Percentiles rank a stretch among this genome's conserved stretches.
phyloP scores from a whole-genome alignment of 306 rosid species.

The Lathyrus tuberosus region DNA sequence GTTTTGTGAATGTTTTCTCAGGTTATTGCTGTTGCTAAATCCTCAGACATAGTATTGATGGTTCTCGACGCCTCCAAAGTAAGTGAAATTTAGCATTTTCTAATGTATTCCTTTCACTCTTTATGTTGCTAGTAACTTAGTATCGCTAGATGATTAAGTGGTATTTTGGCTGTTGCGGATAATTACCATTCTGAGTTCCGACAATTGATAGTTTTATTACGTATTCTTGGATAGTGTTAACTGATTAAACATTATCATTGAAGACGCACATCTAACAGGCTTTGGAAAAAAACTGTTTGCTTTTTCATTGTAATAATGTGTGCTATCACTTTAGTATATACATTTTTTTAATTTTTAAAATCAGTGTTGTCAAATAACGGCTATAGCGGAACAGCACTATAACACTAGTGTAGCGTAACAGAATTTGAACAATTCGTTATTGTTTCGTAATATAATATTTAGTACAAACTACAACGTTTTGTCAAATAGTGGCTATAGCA shows the following conservation, averaged over 20 bases:
- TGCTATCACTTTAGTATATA: not conserved
- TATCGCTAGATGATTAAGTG: constrained; percentile 31
- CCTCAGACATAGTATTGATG: constrained; percentile 97
- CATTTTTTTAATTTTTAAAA: too few species aligned
- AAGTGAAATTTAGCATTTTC: constrained; percentile 40
- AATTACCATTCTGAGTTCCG: constrained; percentile 11
- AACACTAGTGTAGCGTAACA: too few species aligned
- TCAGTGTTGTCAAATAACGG: not conserved
- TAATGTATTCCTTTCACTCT: constrained; percentile 21
- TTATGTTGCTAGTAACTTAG: constrained; percentile 8
- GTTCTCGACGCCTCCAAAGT: constrained; percentile 98
- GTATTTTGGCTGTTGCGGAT: constrained; percentile 11
- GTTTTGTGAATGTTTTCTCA: constrained; percentile 45
- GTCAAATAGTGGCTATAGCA: too few species aligned
- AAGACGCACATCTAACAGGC: constrained; percentile 28
- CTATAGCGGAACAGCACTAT: too few species aligned
- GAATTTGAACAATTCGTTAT: too few species aligned
- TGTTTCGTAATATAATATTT: too few species aligned
- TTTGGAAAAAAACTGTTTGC: constrained; percentile 16
- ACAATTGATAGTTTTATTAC: not conserved
- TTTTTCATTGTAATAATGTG: constrained; percentile 12
- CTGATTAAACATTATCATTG: not conserved
- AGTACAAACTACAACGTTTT: too few species aligned
- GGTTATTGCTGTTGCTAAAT: constrained; percentile 99
- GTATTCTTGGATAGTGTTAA: constrained; percentile 8